Conservation (phyloP, 176 grass and related monocot genomes). For the Pontederia paniculata region DNA sequence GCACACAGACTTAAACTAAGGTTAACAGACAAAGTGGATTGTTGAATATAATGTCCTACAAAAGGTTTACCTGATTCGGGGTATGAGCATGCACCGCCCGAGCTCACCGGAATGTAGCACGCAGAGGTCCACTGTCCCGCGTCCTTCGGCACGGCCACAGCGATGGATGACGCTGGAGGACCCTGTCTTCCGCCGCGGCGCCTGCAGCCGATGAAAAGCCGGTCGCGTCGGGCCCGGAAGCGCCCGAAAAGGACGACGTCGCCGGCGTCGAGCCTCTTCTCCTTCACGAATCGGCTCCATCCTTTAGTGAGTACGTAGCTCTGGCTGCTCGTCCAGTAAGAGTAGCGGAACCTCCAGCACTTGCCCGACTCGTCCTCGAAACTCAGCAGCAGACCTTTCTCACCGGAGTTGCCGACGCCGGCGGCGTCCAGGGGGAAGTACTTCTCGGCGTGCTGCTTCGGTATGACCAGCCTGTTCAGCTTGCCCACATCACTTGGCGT, state of each 20-base stretch:
- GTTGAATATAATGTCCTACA: background rate
- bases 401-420: background rate
- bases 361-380: conserved; percentile 20
- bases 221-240: conserved; percentile 23
- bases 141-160: too few relatives aligned
- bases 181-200: background rate
- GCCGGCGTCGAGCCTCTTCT: conserved; percentile 11
- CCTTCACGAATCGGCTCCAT: conserved; percentile 16
- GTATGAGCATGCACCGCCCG: too few relatives aligned
- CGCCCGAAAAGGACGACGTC: conserved; percentile 30
- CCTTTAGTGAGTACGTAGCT: conserved; percentile 20
- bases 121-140: background rate
- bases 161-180: background rate
- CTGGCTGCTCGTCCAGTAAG: conserved; percentile 19
- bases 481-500: conserved; percentile 66
- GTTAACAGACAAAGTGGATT: too few relatives aligned
- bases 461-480: conserved; percentile 74
- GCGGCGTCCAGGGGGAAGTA: conserved; percentile 38
- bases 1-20: background rate
- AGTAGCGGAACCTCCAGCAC: conserved; percentile 14
- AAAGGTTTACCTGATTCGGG: background rate
- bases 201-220: conserved; percentile 54
- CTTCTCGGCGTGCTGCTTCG: conserved; percentile 76
- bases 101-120: background rate
- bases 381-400: conserved; percentile 16